Conservation (phyloP, 2,329 filamentous ascomycete species). For the Fonsecaea monophora region DNA sequence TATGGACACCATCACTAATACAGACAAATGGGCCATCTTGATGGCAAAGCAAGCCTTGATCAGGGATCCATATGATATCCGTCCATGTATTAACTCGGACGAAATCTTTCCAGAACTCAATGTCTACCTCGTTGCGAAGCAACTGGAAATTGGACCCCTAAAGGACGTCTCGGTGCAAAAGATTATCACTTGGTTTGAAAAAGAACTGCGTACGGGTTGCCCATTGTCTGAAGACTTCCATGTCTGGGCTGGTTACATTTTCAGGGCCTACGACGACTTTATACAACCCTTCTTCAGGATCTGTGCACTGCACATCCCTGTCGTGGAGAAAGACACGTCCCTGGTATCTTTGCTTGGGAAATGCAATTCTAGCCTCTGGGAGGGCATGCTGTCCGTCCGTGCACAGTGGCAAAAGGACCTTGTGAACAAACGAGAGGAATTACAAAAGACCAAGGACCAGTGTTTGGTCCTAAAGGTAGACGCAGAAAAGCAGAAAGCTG, state of each 20-base stretch:
- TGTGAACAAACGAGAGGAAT: not conserved
- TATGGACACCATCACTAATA: constrained; percentile 17
- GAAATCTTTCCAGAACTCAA: constrained; percentile 21
- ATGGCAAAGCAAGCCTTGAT: constrained; percentile 15
- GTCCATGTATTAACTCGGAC: constrained; percentile 6
- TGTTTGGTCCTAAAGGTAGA: not conserved
- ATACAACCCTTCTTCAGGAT: constrained; percentile 11
- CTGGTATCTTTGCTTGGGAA: constrained; percentile 10
- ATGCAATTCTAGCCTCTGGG: constrained; percentile 14
- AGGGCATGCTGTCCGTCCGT: constrained; percentile 8
- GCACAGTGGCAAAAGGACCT: constrained; percentile 5
- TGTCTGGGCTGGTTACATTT: constrained; percentile 1
- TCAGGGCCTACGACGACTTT: constrained; percentile 16
- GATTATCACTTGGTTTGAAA: constrained; percentile 20
- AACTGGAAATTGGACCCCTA: constrained; percentile 15
- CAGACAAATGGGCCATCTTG: constrained; percentile 20
- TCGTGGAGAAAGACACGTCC: constrained; percentile 5
- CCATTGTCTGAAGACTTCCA: constrained; percentile 19
- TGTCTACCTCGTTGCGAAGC: constrained; percentile 16
- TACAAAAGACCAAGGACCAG: constrained; percentile 11
- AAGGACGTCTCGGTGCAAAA: constrained; percentile 15
- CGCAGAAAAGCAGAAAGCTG: not conserved
- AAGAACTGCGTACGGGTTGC: constrained; percentile 9
- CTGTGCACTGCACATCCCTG: constrained; percentile 14
- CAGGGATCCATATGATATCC: constrained; percentile 13